Percentiles rank a stretch among this genome's conserved stretches.
Evolutionary conservation across 306 rosid species (phyloP).

Genomic region (Comarum palustre): DNA sequence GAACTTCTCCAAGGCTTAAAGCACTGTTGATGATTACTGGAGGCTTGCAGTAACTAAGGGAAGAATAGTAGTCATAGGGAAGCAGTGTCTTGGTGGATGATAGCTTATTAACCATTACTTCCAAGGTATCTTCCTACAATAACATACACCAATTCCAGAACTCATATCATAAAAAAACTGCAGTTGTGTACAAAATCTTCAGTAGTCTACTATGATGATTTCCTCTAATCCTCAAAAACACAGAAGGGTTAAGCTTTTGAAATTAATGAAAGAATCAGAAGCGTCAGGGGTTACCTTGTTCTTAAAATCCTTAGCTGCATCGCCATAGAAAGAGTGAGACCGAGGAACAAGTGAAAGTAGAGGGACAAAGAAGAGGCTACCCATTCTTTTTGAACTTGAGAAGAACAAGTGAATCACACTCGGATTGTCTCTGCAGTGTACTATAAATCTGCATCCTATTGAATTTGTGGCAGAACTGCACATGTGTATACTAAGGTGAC

Average conservation of each 20-base stretch:
- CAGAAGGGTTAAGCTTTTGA: not conserved
- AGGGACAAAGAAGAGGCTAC: not conserved
- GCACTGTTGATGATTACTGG: constrained; percentile 55
- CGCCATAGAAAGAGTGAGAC: constrained; percentile 3
- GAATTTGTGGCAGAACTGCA: too few species aligned
- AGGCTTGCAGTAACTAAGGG: constrained; percentile 80
- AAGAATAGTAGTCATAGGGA: constrained; percentile 87
- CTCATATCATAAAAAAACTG: not conserved
- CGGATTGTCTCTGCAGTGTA: not conserved
- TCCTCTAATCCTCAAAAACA: not conserved
- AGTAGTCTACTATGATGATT: not conserved
- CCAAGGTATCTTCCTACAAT: constrained; percentile 52
- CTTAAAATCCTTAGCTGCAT: not conserved
- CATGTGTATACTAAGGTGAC: too few species aligned
- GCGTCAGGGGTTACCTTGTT: constrained; percentile 17
- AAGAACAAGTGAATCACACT: not conserved
- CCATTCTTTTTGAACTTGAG: not conserved
- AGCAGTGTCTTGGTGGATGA: constrained; percentile 92
- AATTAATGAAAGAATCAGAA: not conserved
- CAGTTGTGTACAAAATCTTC: not conserved
- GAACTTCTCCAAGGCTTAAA: constrained; percentile 95
- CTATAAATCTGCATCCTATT: too few species aligned
- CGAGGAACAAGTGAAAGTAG: not conserved
- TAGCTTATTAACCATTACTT: constrained; percentile 83
- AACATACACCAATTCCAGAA: not conserved